Evolutionary conservation across 2,329 filamentous ascomycete genomes (phyloP).

Genomic region (Neodidymelliopsis sp.): DNA sequence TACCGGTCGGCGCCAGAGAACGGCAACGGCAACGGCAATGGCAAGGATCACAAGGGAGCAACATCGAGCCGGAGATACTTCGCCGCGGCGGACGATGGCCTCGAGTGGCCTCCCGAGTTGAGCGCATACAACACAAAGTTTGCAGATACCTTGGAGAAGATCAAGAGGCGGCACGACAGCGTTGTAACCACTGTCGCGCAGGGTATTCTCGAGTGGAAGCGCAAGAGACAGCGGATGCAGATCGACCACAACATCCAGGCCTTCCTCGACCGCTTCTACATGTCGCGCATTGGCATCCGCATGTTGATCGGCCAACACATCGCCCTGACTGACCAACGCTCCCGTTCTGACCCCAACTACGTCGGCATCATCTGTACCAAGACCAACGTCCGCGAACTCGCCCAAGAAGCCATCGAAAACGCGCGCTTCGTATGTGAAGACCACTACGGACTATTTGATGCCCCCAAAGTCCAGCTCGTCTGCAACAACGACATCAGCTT

Average conservation of each 20-base stretch:
- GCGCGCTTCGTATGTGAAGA: conserved; percentile 99
- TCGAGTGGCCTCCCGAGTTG: conserved; percentile 92
- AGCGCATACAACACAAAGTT: conserved; percentile 94
- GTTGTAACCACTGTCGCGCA: conserved; percentile 98
- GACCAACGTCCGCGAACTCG: conserved; percentile 93
- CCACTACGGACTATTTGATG: conserved; percentile 96
- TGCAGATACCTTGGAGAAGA: conserved; percentile 85
- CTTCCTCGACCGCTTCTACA: conserved; percentile 98
- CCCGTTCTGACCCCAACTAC: conserved; percentile 88
- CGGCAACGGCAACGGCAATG: conserved; percentile 57
- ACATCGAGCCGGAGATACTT: conserved; percentile 76
- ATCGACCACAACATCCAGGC: conserved; percentile 97
- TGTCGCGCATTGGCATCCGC: conserved; percentile 98
- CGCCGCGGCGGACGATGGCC: conserved; percentile 85
- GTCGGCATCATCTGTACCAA: conserved; percentile 99
- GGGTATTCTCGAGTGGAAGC: conserved; percentile 97
- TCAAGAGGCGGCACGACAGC: conserved; percentile 94
- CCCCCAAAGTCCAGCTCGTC: conserved; percentile 94
- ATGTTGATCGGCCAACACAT: conserved; percentile 99
- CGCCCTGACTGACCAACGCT: conserved; percentile 90
- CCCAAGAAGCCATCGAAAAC: conserved; percentile 97
- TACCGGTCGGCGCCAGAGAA: conserved; percentile 67
- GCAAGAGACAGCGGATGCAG: conserved; percentile 93
- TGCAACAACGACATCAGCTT: conserved; percentile 95
- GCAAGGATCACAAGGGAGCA: conserved; percentile 58